Evolutionary conservation across 805 yeast genomes (phyloP), one percentile per base, ranked within the genome.

Genomic region (Schwanniomyces pseudopolymorphus): DNA sequence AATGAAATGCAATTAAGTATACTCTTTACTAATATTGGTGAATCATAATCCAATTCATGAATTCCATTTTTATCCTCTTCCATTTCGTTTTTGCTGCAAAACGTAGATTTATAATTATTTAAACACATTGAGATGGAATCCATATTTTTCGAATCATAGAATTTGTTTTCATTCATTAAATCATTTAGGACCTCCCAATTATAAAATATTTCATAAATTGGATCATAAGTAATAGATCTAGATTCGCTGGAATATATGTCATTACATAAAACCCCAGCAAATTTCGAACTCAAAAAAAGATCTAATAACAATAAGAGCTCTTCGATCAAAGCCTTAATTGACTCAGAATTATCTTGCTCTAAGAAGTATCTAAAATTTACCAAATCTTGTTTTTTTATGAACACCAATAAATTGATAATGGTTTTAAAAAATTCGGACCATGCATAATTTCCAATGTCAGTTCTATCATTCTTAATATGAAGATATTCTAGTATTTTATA

Each of bases 401-500:
- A 72, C 21, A 53, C 56, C n/a, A 71, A 43, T 33, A 73, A 53
- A 7, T 50, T 56, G 31, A 68, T 55, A 8, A 72, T 40, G 0
- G 70, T 58, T 26, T 57, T 55, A 49, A 55, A 62, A 3, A 74
- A 58, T 17, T 69, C 75, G 20, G 48, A 53, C 76, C 75, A 71
- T 11, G 58, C 54, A 48, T 72, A 72, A 21, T 51, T 53, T 1
- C 50, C 49, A 7, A 64, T 47, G n/a, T 56, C 52, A 7, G 49
- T 47, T 14, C 28, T 22, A 19, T 53, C 55, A 20, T 5, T 6
- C 0, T 50, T 46, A 22, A 59, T 60, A 1, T 46, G 26, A 11
- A 49, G 46, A 25, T 62, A 52, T n/a, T 47, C 53, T 8, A 42
- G 27, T 10, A 67, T 53, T 45, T 61, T 64, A 43, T 60, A 61